These are phyloP conservation scores for Diaporthe sp. DNA, from an alignment of 2,329 filamentous ascomycete species.

Conservation along the genomic window DNA sequence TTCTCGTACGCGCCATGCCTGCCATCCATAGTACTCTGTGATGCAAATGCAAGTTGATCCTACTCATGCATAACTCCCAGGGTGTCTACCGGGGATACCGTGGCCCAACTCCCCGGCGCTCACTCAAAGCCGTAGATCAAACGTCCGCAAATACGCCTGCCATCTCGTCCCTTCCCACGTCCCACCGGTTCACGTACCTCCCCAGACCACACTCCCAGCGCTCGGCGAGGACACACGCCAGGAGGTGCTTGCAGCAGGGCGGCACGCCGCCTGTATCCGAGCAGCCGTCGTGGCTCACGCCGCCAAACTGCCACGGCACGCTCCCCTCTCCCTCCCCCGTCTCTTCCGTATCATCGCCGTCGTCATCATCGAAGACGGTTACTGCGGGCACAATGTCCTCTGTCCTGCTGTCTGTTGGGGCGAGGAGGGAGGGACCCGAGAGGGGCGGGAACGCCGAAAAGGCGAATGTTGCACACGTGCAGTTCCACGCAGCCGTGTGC, in stretches of 20 bases:
- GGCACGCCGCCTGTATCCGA: conserved; percentile 45
- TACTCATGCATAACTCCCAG: background rate
- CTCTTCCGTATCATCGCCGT: conserved; percentile 1
- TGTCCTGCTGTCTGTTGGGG: conserved; percentile 26
- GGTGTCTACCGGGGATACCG: no score
- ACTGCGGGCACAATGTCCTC: conserved; percentile 15
- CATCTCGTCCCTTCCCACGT: conserved; percentile 72
- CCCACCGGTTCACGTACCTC: conserved; percentile 63
- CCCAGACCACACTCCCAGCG: conserved; percentile 69
- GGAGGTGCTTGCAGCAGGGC: conserved; percentile 86
- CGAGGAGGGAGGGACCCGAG: conserved; percentile 16
- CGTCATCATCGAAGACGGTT: background rate
- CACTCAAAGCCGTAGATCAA: conserved; percentile 37
- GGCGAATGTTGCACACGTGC: conserved; percentile 86
- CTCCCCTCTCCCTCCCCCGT: conserved; percentile 7
- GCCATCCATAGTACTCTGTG: background rate
- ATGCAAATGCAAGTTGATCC: background rate
- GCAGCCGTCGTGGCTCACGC: conserved; percentile 53
- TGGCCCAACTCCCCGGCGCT: background rate
- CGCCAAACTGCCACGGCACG: conserved; percentile 58
- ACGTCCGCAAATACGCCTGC: conserved; percentile 73
- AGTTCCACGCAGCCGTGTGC: conserved; percentile 82
- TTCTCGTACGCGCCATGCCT: background rate
- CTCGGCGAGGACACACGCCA: conserved; percentile 83
- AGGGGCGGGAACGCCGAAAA: conserved; percentile 72